Evolutionary conservation across 2,329 filamentous ascomycete genomes (phyloP).

Genomic region (Xylariales sp.): DNA sequence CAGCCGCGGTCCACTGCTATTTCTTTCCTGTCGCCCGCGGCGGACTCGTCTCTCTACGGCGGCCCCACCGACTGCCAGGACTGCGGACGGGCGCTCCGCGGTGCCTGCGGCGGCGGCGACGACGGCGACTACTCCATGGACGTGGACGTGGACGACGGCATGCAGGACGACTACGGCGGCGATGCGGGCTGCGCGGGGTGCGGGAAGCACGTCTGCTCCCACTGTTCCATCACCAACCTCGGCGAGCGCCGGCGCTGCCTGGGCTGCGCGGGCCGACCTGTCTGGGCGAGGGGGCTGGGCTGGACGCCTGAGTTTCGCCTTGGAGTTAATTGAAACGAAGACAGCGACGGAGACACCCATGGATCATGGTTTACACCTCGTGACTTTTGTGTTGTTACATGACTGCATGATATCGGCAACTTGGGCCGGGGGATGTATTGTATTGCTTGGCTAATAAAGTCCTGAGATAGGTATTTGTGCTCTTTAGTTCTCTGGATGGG

Average conservation of each 20-base stretch:
- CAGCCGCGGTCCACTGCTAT: slow-evolving; percentile 18
- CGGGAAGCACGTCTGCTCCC: slow-evolving; percentile 52
- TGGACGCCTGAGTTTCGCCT: not conserved
- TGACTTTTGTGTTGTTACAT: no score
- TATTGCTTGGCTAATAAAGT: no score
- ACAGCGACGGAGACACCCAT: no score
- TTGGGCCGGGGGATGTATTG: no score
- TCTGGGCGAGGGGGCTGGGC: slow-evolving; percentile 2
- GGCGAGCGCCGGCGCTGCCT: slow-evolving; percentile 50
- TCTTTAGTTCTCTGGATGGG: no score
- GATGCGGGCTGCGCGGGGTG: slow-evolving; percentile 42
- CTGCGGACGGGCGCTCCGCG: slow-evolving; percentile 34
- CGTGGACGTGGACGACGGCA: slow-evolving; percentile 30
- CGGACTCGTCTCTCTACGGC: slow-evolving; percentile 13
- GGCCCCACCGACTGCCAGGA: slow-evolving; percentile 45
- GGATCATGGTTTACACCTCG: no score
- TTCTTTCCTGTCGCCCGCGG: slow-evolving; percentile 8
- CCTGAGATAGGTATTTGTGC: no score
- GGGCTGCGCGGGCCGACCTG: slow-evolving; percentile 37
- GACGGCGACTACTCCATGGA: slow-evolving; percentile 35
- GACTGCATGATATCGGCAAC: no score
- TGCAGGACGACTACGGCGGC: slow-evolving; percentile 26
- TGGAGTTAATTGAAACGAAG: no score
- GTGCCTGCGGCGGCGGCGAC: slow-evolving; percentile 23
- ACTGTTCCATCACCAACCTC: slow-evolving; percentile 55